Evolutionary conservation across 257 asterid species (phyloP).

Genomic region (Nicotiana benthamiana): DNA sequence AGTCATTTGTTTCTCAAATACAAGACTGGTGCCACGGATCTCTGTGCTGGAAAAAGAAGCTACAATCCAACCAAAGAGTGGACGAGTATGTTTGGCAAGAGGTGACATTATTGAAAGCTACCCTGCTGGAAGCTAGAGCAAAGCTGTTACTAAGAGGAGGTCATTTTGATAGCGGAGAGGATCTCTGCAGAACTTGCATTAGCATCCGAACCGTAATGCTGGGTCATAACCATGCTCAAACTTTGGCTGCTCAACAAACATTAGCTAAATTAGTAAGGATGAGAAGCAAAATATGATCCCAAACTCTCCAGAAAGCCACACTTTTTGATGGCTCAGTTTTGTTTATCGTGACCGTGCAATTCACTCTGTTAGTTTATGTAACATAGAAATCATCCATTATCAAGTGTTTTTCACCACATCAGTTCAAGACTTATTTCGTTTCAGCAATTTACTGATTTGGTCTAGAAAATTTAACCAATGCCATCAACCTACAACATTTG

Average conservation of each 20-base stretch:
- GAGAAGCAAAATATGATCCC: conserved; percentile 67
- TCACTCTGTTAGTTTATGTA: not conserved
- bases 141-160: conserved; percentile 73
- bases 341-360: conserved; percentile 3
- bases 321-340: conserved; percentile 21
- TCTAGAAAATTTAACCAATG: not conserved
- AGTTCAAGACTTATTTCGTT: not conserved
- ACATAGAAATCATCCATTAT: conserved; percentile 5
- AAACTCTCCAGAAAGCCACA: not conserved
- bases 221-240: conserved; percentile 71
- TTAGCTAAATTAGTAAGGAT: conserved; percentile 74
- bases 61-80: conserved; percentile 50
- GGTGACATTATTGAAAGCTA: conserved; percentile 65
- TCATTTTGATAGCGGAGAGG: conserved; percentile 67
- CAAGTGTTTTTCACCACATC: not conserved
- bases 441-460: not conserved
- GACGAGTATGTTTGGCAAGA: conserved; percentile 88
- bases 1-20: conserved; percentile 62
- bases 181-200: conserved; percentile 66
- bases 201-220: conserved; percentile 85
- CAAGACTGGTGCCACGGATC: conserved; percentile 83
- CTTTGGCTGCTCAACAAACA: conserved; percentile 83
- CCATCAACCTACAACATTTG: not conserved
- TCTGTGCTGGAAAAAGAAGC: conserved; percentile 69
- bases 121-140: conserved; percentile 62